Evolutionary conservation across 805 yeast genomes (phyloP), one percentile per base, ranked within the genome.

Genomic region (Jamesozyma lodderae): DNA sequence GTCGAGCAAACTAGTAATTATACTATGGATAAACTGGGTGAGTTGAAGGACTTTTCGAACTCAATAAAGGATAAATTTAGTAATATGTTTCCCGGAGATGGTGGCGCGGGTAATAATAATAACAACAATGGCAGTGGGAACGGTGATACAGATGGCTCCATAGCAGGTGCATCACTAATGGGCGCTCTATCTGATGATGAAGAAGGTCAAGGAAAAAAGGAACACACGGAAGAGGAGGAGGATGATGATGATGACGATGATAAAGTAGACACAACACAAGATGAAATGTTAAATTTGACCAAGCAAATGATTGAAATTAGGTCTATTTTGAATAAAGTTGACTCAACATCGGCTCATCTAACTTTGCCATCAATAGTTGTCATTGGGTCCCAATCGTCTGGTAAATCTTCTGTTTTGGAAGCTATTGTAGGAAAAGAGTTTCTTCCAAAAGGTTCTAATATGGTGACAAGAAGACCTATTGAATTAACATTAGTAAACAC

Each of bases 361-460:
- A 84, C 79, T 48, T 67, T 92, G 30, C 98, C 98, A 2, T 82
- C 96, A 0, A 92, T 92, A 51, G 97, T 92, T 22, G 98, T 92
- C 2, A 76, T 92, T 44, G 99, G 99, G 0, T 90, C 97, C 1
- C 99, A 92, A 65, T 83, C 95, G 6, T 84, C 95, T 31, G 99
- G 99, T 32, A 92, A 92, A 60, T 86, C 96, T 0, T 90, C 97
- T 1, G 98, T 92, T 1, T 69, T 92, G 34, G 98, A 92, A 59
- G 76, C 96, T 6, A 83, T 92, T 41, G 99, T 92, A 4, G 99
- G 99, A n/a, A 95, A 84, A 50, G 96, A 92, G 57, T 92, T 92
- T 49, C 66, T 92, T 41, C 99, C 99, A 25, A 92, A 92, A 60
- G 99, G 99, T 23, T 76, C 85, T 30, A 92, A 94, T 57, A 94